Evolutionary conservation across 768 basidiomycete genomes (phyloP).

Genomic region (Termitomyces sp.): DNA sequence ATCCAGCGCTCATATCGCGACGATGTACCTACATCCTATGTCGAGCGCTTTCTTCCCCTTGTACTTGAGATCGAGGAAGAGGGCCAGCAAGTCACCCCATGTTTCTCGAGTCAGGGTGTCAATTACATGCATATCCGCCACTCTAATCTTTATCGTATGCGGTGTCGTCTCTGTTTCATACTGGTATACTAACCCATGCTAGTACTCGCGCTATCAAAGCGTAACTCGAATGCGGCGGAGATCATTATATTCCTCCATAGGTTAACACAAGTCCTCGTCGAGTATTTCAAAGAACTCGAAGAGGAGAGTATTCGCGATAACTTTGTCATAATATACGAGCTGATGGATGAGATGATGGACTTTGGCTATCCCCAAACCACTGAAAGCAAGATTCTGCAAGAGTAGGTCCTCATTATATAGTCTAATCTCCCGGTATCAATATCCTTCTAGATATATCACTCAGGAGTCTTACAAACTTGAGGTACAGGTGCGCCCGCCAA

Average conservation of each 20-base stretch:
- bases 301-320: slow-evolving; percentile 99
- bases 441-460: slow-evolving; percentile 75
- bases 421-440: neutral
- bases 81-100: slow-evolving; percentile 91
- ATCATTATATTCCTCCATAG: slow-evolving; percentile 96
- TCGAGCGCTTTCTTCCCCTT: slow-evolving; percentile 92
- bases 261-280: slow-evolving; percentile 85
- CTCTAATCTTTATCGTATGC: slow-evolving; percentile 91
- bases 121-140: slow-evolving; percentile 99
- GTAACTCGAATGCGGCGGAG: slow-evolving; percentile 93
- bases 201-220: slow-evolving; percentile 95
- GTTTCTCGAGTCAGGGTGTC: slow-evolving; percentile 90
- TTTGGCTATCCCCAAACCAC: slow-evolving; percentile 99
- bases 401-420: slow-evolving; percentile 43
- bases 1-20: slow-evolving; percentile 97
- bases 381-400: slow-evolving; percentile 98
- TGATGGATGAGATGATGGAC: slow-evolving; percentile 99
- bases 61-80: slow-evolving; percentile 97
- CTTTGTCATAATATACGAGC: slow-evolving; percentile 98
- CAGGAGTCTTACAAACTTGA: slow-evolving; percentile 98
- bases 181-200: neutral
- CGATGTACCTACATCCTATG: slow-evolving; percentile 83
- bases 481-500: slow-evolving; percentile 86
- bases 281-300: slow-evolving; percentile 99
- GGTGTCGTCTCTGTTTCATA: neutral